Evolutionary conservation across 2,329 filamentous ascomycete species (phyloP).

Genomic region (Aureobasidium sp.): DNA sequence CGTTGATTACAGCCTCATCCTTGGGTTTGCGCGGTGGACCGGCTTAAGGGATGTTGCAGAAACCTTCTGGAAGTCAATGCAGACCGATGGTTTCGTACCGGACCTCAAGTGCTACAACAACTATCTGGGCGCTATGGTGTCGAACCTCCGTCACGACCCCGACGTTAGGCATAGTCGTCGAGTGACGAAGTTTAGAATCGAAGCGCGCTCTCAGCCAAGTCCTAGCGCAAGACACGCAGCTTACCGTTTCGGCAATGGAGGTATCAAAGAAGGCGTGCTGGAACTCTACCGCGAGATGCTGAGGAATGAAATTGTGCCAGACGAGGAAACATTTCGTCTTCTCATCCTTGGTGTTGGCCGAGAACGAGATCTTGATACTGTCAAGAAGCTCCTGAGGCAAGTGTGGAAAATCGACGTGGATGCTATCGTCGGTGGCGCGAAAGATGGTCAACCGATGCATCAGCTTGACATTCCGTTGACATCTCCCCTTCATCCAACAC

Average conservation of each 20-base stretch:
- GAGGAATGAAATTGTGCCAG: conserved; percentile 34
- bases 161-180: conserved; percentile 34
- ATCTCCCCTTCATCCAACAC: conserved; percentile 53
- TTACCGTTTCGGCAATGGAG: conserved; percentile 25
- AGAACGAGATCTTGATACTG: conserved; percentile 43
- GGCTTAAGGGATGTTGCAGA: conserved; percentile 40
- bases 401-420: conserved; percentile 51
- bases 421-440: conserved; percentile 29
- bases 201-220: conserved; percentile 15
- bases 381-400: conserved; percentile 43
- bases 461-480: conserved; percentile 29
- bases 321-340: conserved; percentile 48
- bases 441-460: background rate
- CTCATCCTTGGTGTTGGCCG: conserved; percentile 47
- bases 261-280: conserved; percentile 27
- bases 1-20: conserved; percentile 46
- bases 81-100: conserved; percentile 33
- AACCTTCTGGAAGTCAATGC: conserved; percentile 42
- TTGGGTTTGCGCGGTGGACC: conserved; percentile 45
- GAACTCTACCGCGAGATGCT: conserved; percentile 45
- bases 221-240: conserved; percentile 14
- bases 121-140: conserved; percentile 45
- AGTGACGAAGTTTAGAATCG: conserved; percentile 29
- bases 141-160: conserved; percentile 32
- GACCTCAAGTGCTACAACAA: conserved; percentile 49